Percentiles rank a stretch among this genome's conserved stretches.
phyloP scores from a whole-genome alignment of 495 filamentous ascomycete species.

The Zalerion maritima region DNA sequence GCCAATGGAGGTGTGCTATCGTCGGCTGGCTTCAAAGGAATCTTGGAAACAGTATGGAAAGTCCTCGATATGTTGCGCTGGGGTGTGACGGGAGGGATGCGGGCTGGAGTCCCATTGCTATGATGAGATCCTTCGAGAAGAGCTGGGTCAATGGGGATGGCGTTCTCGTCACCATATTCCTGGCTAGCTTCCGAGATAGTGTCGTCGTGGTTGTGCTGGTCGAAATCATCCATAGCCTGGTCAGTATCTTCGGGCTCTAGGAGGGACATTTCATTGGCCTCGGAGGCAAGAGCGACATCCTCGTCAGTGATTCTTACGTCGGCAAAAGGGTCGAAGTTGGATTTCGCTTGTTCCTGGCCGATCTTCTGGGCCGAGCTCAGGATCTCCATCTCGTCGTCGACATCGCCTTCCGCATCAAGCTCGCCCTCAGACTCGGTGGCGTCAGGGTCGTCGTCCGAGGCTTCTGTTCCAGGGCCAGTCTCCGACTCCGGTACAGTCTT shows the following conservation, averaged over 20 bases:
- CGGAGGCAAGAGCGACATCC: conserved; percentile 30
- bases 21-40: conserved; percentile 56
- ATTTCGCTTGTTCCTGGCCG: no score
- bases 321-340: conserved; percentile 22
- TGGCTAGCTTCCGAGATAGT: conserved; percentile 42
- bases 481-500: conserved; percentile 20
- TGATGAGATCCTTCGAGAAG: no score
- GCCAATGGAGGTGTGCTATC: conserved; percentile 38
- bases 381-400: conserved; percentile 8
- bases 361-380: no score
- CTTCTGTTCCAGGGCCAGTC: conserved; percentile 28
- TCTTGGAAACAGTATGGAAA: conserved; percentile 60
- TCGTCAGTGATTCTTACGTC: conserved; percentile 26
- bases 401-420: conserved; percentile 10
- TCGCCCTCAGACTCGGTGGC: conserved; percentile 19
- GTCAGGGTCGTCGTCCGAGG: conserved; percentile 19
- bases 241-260: conserved; percentile 23
- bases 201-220: conserved; percentile 17
- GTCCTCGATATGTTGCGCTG: conserved; percentile 16
- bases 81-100: conserved; percentile 20
- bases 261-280: conserved; percentile 39
- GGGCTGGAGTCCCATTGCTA: conserved; percentile 4
- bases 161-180: conserved; percentile 50
- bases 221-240: conserved; percentile 8
- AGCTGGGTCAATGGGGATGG: conserved; percentile 35